Evolutionary conservation across 2,329 filamentous ascomycete species (phyloP), one percentile per base, ranked within the genome.

Genomic region (Paracamarosporium sp.): DNA sequence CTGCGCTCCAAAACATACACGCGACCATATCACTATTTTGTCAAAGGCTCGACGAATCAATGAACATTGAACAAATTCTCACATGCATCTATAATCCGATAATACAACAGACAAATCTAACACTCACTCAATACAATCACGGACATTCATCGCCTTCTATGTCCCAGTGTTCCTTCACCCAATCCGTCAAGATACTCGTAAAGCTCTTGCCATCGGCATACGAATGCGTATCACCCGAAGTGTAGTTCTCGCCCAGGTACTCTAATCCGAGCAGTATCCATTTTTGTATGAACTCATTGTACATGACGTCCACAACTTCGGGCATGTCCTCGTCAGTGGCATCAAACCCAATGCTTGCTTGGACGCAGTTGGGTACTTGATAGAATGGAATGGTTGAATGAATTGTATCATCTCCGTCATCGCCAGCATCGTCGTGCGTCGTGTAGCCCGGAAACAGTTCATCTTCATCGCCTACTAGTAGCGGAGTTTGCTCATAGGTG

Each of bases 351-450:
- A 90, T 84, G 56, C 86, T 78, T 1, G 89, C 81, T 73, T 94
- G 90, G 56, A 99, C 86, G 73, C 88, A 92, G 75, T 97, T 97
- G 6, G 95, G 94, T 5, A 94, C 86, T 1, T 79, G 75, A 76
- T 93, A 94, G 72, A 91, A 93, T 30, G 84, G 81, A 62, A 98
- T 88, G 1, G 85, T 82, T 15, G 86, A 81, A 74, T 97, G 95
- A 1, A 96, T 76, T 0, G 94, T 96, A 72, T 99, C 95, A 72
- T 99, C 95, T 40, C 95, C 95, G 64, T 96, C 91, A 4, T 79
- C 78, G 47, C 93, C 92, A 5, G 88, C 85, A 68, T 96, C 94
- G 70, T 99, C 95, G 54, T 83, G 83, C 11, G 95, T 99, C 0
- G 91, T 97, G 79, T 98, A 98, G 1, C 95, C 95, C 0, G 88